Base-by-base conservation (phyloP, 768 basidiomycete species). In the Phanerochaete carnosa region DNA sequence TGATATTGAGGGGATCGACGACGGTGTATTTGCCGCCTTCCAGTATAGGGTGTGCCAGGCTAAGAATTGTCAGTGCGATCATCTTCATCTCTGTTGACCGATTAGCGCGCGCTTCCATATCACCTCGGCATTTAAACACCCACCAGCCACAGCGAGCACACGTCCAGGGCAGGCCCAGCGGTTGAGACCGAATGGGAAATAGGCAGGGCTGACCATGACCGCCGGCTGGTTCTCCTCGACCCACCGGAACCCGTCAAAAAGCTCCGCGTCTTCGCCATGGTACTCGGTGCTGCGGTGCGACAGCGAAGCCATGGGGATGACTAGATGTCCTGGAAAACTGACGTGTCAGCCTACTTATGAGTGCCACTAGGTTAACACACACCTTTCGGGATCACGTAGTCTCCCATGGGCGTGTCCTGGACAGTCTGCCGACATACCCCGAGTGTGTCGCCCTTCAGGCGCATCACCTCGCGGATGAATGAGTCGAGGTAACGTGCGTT, bases 391-490 rank as follows among this genome's bases (percentile, higher is more conserved):
- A 75, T 70, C 3, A 66, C 65, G 26, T 70, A 70, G 22, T 62
- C 62, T 22, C 62, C 73, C 51, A 74, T 61, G 7, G 62, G 56
- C 3, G 64, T 62, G 32, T 74, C 72, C 32, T 62, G 55, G 3
- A 69, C 71, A 8, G 75, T 73, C 55, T 66, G 50, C 4, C 75
- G 65, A 49, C 69, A 68, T 8, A 65, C 64, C 22, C 68, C 67
- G 45, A 76, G 66, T 7, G 73, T 74, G 54, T 74, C 73, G 19
- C 75, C 75, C 60, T 76, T 76, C 13, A 72, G 70, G 16, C 73
- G 71, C 70, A 76, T 67, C 13, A 76, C 75, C 53, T 76, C 74
- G 3, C 75, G 71, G 29, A 75, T 70, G 64, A 76, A 76, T 0
- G 73, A 73, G 57, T 76, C 75, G 19, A 74, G 57, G 35, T 66